Base-by-base conservation (phyloP, 2,329 filamentous ascomycete species). In the Ophiostoma fasciatum region DNA sequence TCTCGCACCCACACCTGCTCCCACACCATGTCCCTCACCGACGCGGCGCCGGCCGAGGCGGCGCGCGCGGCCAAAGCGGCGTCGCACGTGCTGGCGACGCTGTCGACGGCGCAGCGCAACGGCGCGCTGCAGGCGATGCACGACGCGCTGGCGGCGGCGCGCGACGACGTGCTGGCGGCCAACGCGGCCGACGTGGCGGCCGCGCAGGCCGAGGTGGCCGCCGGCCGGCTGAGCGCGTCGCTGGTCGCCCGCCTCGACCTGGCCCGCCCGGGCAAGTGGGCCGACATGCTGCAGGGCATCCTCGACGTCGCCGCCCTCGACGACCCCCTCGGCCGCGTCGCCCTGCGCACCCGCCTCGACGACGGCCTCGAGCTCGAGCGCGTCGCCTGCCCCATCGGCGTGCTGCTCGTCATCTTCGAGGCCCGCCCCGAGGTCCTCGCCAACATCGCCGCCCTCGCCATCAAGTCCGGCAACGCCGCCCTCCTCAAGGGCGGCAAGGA, bases 401-500 rank as follows among this genome's bases (percentile, higher is more conserved):
- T 96, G n/a, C 72, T 98, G 28, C 71, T 98, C 46, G 90, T 98
- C 59, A 96, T 98, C 52, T 98, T 98, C 53, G 90, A 98, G 61
- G 90, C 90, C 25, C 80, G 90, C 7, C 90, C 90, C 7, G 90
- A 98, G 60, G 90, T 98, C 45, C 94, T 98, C 52, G 90, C 88
- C 52, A 98, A 98, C 58, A 96, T 98, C 51, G 85, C 90, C 43
- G 83, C 87, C 4, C 68, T 98, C 18, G 87, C 90, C 26, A 82
- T 98, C 58, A 98, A 98, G 57, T 96, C 88, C 11, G 90, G 85
- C 49, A 98, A 98, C 57, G 82, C 90, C 25, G 90, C 87, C 35
- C 96, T 98, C 49, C 66, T 98, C 42, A 98, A 98, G 66, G 88
- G 87, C 42, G 90, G 90, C 45, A 93, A 94, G 55, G 90, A 98